These are phyloP conservation scores for Mycena indigotica DNA, from an alignment of 768 basidiomycete genomes.

Conservation along the genomic window DNA sequence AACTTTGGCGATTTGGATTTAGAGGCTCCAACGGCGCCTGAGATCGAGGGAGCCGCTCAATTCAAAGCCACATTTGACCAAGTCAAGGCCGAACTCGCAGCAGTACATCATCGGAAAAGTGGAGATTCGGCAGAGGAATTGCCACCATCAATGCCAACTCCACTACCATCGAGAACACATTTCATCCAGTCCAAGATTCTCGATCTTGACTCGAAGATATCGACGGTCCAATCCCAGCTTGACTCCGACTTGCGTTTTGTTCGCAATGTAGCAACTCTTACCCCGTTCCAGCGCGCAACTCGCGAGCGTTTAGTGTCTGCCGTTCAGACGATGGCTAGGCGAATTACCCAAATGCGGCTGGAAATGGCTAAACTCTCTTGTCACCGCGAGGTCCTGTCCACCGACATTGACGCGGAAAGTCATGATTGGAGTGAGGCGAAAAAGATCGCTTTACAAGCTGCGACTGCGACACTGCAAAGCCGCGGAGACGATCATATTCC, in stretches of 20 bases:
- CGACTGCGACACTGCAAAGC: slow-evolving; percentile 63
- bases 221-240: slow-evolving; percentile 56
- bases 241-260: slow-evolving; percentile 70
- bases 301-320: slow-evolving; percentile 70
- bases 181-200: slow-evolving; percentile 62
- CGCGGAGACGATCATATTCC: slow-evolving; percentile 39
- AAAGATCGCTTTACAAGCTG: slow-evolving; percentile 71
- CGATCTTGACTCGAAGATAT: slow-evolving; percentile 64
- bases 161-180: slow-evolving; percentile 54
- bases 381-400: slow-evolving; percentile 71
- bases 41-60: slow-evolving; percentile 62
- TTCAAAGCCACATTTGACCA: slow-evolving; percentile 83
- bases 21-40: slow-evolving; percentile 52
- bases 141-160: slow-evolving; percentile 24
- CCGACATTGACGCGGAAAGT: slow-evolving; percentile 75
- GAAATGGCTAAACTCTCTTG: slow-evolving; percentile 74
- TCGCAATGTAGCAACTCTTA: slow-evolving; percentile 81
- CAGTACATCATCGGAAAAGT: slow-evolving; percentile 39
- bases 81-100: slow-evolving; percentile 82
- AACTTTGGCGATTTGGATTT: slow-evolving; percentile 36
- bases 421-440: slow-evolving; percentile 67
- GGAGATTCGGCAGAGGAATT: slow-evolving; percentile 10
- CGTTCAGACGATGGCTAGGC: slow-evolving; percentile 63
- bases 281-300: slow-evolving; percentile 85
- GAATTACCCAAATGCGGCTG: slow-evolving; percentile 67